Base-by-base conservation (phyloP, 805 yeast genomes). In the Dipodascus albidus region DNA sequence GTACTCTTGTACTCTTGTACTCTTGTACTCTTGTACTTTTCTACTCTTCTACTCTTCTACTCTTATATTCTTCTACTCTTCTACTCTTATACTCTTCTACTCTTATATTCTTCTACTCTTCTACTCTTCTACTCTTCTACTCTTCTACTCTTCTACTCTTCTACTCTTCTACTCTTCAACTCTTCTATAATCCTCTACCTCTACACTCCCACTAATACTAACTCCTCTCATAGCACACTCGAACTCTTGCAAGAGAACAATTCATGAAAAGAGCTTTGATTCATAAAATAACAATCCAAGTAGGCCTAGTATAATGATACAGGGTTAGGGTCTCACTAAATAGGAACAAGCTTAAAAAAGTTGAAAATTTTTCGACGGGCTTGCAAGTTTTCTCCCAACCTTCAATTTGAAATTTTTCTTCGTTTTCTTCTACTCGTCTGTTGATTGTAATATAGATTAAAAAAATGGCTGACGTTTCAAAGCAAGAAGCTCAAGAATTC, bases 211-310 rank as follows among this genome's bases (percentile, higher is more conserved):
- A n/a, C 20, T 38, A 38, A n/a, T 38, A 38, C 44, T 38, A 38
- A 38, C 44, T 38, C 20, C 20, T 9, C 20, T 17, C 4, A 6
- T 38, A 71, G 55, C 72, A 76, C 24, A 69, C 78, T 0, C 69
- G 91, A 54, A 71, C 71, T 44, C 65, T 82, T 20, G 84, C 86
- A 1, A 71, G 89, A 51, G 81, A 81, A 33, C 87, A 84, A 63
- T 85, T 83, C 61, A 58, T 74, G 60, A 69, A 74, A 50, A 72
- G 80, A 57, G 72, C 77, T 15, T 70, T 78, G 53, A 71, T 67
- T 64, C 51, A 54, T 22, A 77, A 78, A 58, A 71, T 74, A 4
- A 54, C 64, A 1, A 52, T 56, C 2, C 53, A 60, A 48, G 51
- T 54, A 24, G 58, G 54, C 21, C 35, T 63, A 21, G 41, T 27